These are phyloP conservation scores for Penicillium sp. DNA, from an alignment of 2,329 filamentous ascomycete species.

Conservation along the genomic window DNA sequence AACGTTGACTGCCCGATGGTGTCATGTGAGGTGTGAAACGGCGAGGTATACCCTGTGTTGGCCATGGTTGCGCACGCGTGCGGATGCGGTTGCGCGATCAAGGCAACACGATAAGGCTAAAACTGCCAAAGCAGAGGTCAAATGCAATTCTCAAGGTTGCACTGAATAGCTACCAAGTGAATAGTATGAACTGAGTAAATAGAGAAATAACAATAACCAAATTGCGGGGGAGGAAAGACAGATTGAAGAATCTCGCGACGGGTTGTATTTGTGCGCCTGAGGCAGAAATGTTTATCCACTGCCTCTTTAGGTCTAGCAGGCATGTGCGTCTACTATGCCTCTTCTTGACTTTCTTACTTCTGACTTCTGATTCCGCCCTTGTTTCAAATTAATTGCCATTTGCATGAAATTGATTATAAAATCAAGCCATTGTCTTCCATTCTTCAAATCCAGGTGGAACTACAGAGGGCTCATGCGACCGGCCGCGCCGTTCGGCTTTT, in stretches of 20 bases:
- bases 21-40: constrained; percentile 42
- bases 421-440: constrained; percentile 16
- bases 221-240: constrained; percentile 8
- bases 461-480: constrained; percentile 17
- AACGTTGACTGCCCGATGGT: constrained; percentile 42
- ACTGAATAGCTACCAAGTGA: neutral
- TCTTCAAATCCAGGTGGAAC: constrained; percentile 22
- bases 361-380: no score
- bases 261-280: constrained; percentile 11
- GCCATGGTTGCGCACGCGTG: constrained; percentile 33
- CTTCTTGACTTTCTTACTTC: neutral
- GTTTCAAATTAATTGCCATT: neutral
- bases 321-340: neutral
- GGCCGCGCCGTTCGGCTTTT: constrained; percentile 4
- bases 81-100: constrained; percentile 8
- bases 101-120: constrained; percentile 1
- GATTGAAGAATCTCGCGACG: constrained; percentile 6
- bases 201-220: constrained; percentile 19
- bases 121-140: neutral
- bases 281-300: constrained; percentile 20
- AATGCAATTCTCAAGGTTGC: neutral
- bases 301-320: constrained; percentile 15
- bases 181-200: neutral
- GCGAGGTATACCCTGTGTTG: constrained; percentile 37
- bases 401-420: neutral